These are phyloP conservation scores for Tetracladium maxilliforme DNA, from an alignment of 2,329 filamentous ascomycete species.

Conservation along the genomic window DNA sequence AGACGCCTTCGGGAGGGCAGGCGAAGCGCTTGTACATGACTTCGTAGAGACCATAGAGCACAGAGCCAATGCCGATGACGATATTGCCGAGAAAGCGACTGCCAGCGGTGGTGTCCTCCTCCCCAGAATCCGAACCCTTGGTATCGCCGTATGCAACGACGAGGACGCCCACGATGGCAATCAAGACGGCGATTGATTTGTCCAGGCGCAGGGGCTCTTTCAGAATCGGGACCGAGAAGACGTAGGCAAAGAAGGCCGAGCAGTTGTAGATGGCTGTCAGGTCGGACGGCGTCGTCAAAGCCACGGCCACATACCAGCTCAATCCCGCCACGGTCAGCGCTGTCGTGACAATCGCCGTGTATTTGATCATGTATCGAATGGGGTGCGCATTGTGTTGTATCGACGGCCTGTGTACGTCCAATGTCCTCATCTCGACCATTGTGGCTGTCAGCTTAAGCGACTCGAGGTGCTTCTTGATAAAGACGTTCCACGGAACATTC, in stretches of 20 bases:
- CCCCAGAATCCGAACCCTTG: conserved; percentile 15
- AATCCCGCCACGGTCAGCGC: conserved; percentile 81
- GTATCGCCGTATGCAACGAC: conserved; percentile 90
- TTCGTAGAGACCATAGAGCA: conserved; percentile 94
- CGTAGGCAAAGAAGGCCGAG: conserved; percentile 96
- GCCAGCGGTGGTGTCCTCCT: conserved; percentile 33
- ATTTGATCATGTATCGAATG: conserved; percentile 61
- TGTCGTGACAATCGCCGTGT: conserved; percentile 69
- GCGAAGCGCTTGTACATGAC: conserved; percentile 90
- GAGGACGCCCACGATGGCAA: conserved; percentile 81
- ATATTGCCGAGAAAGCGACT: conserved; percentile 74
- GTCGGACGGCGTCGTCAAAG: conserved; percentile 83
- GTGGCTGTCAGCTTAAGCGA: conserved; percentile 53
- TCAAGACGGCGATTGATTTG: conserved; percentile 73
- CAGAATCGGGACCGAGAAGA: conserved; percentile 82
- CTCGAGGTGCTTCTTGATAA: conserved; percentile 64
- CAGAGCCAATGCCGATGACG: conserved; percentile 78
- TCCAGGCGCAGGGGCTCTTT: conserved; percentile 70
- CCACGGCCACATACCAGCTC: conserved; percentile 92
- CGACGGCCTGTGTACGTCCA: conserved; percentile 45
- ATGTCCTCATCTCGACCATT: conserved; percentile 72
- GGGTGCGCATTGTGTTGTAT: conserved; percentile 34
- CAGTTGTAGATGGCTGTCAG: conserved; percentile 98
- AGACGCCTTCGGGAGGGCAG: conserved; percentile 81
- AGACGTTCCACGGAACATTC: conserved; percentile 63